These are phyloP conservation scores for Porphyrellus cyaneotinctus DNA, from an alignment of 768 basidiomycete genomes.

Conservation along the genomic window DNA sequence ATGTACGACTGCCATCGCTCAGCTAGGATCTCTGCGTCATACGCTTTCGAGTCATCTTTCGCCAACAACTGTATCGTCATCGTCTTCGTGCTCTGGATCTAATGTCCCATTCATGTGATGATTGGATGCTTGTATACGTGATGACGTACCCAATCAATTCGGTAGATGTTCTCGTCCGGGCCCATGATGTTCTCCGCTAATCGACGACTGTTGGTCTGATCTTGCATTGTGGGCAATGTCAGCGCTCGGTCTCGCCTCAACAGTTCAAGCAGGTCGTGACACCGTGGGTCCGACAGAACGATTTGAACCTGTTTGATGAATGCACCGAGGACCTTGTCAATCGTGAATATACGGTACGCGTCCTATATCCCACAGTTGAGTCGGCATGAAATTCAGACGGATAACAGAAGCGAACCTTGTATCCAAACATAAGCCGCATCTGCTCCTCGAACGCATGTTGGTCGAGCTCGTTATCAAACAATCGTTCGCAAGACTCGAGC, in stretches of 20 bases:
- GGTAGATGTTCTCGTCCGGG: constrained; percentile 74
- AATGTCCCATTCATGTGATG: background rate
- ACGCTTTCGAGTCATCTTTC: constrained; percentile 71
- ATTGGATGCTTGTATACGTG: background rate
- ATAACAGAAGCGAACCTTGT: constrained; percentile 46
- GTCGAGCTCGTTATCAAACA: constrained; percentile 93
- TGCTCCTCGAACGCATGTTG: constrained; percentile 86
- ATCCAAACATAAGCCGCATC: constrained; percentile 83
- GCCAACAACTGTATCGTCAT: constrained; percentile 74
- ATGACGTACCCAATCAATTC: constrained; percentile 70
- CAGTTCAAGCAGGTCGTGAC: constrained; percentile 67
- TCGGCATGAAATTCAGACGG: background rate
- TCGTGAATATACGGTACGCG: constrained; percentile 86
- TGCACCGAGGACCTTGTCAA: constrained; percentile 86
- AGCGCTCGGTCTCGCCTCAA: constrained; percentile 66
- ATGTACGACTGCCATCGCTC: constrained; percentile 80
- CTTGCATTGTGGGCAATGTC: constrained; percentile 59
- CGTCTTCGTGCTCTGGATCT: constrained; percentile 64
- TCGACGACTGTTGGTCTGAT: constrained; percentile 62
- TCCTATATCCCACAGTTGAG: constrained; percentile 40
- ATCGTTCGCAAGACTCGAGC: constrained; percentile 80
- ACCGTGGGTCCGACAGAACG: constrained; percentile 63
- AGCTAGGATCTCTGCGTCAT: constrained; percentile 72
- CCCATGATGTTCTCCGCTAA: constrained; percentile 67
- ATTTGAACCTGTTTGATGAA: constrained; percentile 88